phyloP scores from a whole-genome alignment of 345 rosid genomes.

The Balakata baccata region DNA sequence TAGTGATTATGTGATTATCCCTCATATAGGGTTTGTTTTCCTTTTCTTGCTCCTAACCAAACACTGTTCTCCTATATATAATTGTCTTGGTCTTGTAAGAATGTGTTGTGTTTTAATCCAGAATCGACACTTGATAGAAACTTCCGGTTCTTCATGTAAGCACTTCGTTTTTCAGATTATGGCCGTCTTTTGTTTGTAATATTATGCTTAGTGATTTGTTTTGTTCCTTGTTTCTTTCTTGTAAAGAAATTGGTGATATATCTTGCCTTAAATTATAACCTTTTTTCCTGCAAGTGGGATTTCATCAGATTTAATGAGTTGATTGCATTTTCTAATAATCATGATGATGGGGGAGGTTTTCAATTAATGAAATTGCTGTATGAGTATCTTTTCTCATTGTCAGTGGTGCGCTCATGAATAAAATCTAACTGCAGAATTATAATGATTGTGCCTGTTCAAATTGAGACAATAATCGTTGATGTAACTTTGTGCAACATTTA shows the following conservation, averaged over 20 bases:
- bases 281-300: not conserved
- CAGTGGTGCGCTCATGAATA: not conserved
- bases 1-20: not conserved
- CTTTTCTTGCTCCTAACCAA: not conserved
- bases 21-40: not conserved
- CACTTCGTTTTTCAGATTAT: too few species aligned
- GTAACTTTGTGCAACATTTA: not conserved
- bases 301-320: not conserved
- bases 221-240: not conserved
- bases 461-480: not conserved
- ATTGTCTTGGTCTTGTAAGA: not conserved
- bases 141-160: not conserved
- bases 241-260: not conserved
- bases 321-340: too few species aligned
- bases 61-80: not conserved
- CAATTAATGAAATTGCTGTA: too few species aligned
- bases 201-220: not conserved
- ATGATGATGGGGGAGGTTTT: too few species aligned
- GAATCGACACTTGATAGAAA: not conserved
- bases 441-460: not conserved
- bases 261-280: not conserved
- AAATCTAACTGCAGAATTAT: not conserved
- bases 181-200: not conserved
- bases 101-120: not conserved
- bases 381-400: too few species aligned